A percentile compares a stretch with the other conserved stretches of the same genome.
Conservation (phyloP, 2,329 filamentous ascomycete species). For the Botrytis porri region DNA sequence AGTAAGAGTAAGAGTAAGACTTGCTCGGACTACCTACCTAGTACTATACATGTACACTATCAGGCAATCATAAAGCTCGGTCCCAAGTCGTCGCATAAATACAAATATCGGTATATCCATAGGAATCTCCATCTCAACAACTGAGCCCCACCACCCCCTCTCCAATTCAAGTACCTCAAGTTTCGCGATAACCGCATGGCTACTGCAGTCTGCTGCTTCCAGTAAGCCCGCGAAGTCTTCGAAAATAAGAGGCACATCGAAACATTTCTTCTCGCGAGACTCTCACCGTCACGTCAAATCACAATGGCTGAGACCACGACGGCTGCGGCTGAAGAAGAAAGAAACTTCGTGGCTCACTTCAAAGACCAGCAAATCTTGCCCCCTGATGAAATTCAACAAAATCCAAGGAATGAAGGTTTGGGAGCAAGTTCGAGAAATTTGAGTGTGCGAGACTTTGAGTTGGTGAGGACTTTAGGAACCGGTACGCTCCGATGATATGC, state of each 20-base stretch:
- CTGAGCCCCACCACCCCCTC: conserved; percentile 8
- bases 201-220: conserved; percentile 12
- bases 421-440: conserved; percentile 36
- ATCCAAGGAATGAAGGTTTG: conserved; percentile 33
- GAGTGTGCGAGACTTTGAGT: conserved; percentile 60
- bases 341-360: conserved; percentile 33
- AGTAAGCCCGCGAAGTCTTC: conserved; percentile 14
- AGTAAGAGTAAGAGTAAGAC: neutral
- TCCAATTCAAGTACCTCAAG: conserved; percentile 1
- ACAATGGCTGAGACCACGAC: conserved; percentile 13
- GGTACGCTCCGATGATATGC: conserved; percentile 45
- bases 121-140: neutral
- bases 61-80: neutral
- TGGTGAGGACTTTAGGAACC: conserved; percentile 74
- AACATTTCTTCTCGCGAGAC: conserved; percentile 1
- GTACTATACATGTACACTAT: neutral
- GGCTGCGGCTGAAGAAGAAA: conserved; percentile 30
- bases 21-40: neutral
- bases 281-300: neutral
- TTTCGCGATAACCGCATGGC: conserved; percentile 20
- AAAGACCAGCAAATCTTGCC: conserved; percentile 26
- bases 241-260: neutral
- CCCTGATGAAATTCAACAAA: conserved; percentile 30
- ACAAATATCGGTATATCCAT: neutral
- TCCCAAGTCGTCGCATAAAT: conserved; percentile 13